Conservation (phyloP, 2,329 filamentous ascomycete genomes). For the Fusarium scirpi region DNA sequence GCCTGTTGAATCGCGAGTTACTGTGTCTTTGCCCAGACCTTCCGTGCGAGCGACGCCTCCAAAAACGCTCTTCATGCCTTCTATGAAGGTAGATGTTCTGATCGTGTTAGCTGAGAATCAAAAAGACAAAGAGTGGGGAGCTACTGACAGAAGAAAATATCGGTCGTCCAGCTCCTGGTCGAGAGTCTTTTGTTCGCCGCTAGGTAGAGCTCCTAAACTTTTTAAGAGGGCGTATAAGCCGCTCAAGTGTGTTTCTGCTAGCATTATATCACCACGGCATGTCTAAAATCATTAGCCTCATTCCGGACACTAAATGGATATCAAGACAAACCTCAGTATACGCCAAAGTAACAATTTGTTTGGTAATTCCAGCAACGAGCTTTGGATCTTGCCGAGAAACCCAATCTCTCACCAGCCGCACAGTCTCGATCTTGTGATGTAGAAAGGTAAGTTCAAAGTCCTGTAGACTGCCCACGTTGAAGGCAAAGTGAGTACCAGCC, state of each 20-base stretch:
- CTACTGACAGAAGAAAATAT: conserved; percentile 13
- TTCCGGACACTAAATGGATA: fast-evolving
- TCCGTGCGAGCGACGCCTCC: neutral
- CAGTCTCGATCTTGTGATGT: conserved; percentile 12
- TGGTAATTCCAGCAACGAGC: neutral
- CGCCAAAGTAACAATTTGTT: conserved; percentile 9
- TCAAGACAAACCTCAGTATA: conserved; percentile 16
- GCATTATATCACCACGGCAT: conserved; percentile 5
- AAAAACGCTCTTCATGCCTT: conserved; percentile 4
- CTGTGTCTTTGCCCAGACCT: fast-evolving
- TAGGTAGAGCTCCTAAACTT: fast-evolving
- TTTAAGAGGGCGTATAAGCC: conserved; percentile 7
- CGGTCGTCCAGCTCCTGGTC: conserved; percentile 16
- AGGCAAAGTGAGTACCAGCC: conserved; percentile 20
- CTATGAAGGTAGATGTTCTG: conserved; percentile 4
- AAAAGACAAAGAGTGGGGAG: fast-evolving
- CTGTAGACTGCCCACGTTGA: conserved; percentile 5
- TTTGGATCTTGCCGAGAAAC: neutral
- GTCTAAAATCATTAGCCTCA: neutral
- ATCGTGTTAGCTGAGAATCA: fast-evolving
- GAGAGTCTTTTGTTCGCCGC: neutral
- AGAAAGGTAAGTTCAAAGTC: conserved; percentile 21
- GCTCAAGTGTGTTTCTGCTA: conserved; percentile 16
- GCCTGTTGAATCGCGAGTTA: fast-evolving
- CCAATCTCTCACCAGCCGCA: conserved; percentile 16